A percentile compares a stretch with the other conserved stretches of the same genome.
Evolutionary conservation across 2,329 filamentous ascomycete species (phyloP).

Genomic region (Neofusicoccum laricinum): DNA sequence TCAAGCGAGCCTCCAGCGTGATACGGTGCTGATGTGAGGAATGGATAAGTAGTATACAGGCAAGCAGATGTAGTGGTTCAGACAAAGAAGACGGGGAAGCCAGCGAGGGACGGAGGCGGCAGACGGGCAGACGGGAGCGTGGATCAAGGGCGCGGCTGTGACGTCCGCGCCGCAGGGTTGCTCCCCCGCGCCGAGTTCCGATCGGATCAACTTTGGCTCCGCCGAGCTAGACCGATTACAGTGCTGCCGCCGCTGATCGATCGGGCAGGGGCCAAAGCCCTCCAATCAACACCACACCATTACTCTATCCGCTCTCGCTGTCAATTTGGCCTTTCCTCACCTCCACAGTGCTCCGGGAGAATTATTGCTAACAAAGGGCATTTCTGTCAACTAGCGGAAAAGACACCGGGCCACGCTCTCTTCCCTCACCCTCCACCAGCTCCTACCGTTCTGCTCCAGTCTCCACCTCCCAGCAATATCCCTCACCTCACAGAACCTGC

Average conservation of each 20-base stretch:
- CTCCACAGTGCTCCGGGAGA: neutral
- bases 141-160: neutral
- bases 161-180: neutral
- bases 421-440: neutral
- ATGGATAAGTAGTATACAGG: neutral
- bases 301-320: neutral
- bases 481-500: neutral
- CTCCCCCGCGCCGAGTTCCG: neutral
- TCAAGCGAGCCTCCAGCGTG: too few relatives aligned
- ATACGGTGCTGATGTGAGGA: neutral
- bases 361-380: too few relatives aligned
- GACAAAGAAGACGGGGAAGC: neutral
- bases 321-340: neutral
- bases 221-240: neutral
- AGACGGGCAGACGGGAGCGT: neutral
- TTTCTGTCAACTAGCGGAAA: too few relatives aligned
- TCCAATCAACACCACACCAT: neutral
- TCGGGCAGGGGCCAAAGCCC: neutral
- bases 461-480: neutral
- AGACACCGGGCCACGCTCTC: too few relatives aligned
- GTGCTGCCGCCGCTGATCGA: neutral
- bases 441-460: neutral
- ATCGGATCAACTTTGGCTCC: conserved; percentile 7
- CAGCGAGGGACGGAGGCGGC: neutral
- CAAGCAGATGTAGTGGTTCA: neutral